Evolutionary conservation across 163 green algal species (phyloP).

Genomic region (Prototheca wickerhamii): DNA sequence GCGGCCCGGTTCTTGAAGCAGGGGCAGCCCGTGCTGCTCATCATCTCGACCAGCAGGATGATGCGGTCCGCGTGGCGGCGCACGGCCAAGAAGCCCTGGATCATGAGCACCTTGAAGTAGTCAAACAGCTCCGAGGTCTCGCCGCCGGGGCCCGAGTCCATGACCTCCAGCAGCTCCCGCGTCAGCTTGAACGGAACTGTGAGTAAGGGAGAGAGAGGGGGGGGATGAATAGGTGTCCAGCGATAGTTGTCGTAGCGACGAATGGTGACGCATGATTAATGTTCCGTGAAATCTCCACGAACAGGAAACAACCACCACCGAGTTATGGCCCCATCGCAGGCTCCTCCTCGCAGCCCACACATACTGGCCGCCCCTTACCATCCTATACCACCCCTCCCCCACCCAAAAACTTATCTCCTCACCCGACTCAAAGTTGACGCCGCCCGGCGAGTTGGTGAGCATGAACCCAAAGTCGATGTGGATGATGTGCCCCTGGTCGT

Average conservation of each 20-base stretch:
- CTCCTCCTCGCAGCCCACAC: no score
- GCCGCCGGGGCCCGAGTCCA: constrained; percentile 84
- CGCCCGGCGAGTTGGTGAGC: constrained; percentile 87
- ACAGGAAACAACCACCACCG: no score
- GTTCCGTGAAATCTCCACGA: no score
- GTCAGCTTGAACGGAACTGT: constrained; percentile 94
- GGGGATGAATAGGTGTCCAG: neutral
- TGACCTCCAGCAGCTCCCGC: constrained; percentile 90
- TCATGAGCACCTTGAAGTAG: constrained; percentile 98
- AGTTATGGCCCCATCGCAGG: no score
- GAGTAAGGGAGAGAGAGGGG: neutral
- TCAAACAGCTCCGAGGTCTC: constrained; percentile 82
- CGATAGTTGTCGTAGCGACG: neutral
- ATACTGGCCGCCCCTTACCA: no score
- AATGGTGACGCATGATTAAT: no score
- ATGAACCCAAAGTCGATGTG: constrained; percentile 99
- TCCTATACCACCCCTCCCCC: neutral
- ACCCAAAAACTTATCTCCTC: neutral
- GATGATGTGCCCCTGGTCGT: constrained; percentile 80
- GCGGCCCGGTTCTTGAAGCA: constrained; percentile 79
- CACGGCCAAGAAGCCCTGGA: constrained; percentile 89
- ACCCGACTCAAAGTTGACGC: constrained; percentile 86
- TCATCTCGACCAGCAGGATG: constrained; percentile 69
- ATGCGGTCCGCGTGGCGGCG: constrained; percentile 85
- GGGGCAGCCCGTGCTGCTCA: constrained; percentile 65